A percentile compares a stretch with the other conserved stretches of the same genome.
Evolutionary conservation across 2,329 filamentous ascomycete species (phyloP).

Genomic region (Penicillium italicum): DNA sequence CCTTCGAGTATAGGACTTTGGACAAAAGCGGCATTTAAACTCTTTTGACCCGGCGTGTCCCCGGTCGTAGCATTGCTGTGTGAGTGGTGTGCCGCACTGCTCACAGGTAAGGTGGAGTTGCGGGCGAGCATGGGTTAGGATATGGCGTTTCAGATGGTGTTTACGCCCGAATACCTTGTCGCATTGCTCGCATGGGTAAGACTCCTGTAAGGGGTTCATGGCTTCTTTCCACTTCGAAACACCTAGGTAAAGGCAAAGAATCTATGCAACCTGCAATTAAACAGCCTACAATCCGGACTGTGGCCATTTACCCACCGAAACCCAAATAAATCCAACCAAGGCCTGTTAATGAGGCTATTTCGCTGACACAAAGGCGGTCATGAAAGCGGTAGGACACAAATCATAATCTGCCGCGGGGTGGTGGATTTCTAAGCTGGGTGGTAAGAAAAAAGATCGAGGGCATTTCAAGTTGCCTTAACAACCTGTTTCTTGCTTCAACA

Average conservation of each 20-base stretch:
- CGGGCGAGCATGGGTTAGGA: constrained; percentile 1
- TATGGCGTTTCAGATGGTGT: constrained; percentile 4
- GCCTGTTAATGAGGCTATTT: background rate
- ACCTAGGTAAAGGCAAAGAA: background rate
- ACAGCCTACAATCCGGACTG: background rate
- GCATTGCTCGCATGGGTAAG: constrained; percentile 1
- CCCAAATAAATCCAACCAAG: background rate
- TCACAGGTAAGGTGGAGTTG: constrained; percentile 1
- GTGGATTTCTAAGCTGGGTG: constrained; percentile 28
- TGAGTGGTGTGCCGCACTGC: background rate
- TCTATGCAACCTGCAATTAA: background rate
- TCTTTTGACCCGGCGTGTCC: background rate
- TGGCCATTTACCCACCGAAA: background rate
- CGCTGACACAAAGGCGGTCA: constrained; percentile 2
- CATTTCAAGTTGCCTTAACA: background rate
- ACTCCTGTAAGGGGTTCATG: background rate
- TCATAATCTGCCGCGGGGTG: constrained; percentile 16
- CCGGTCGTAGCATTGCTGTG: constrained; percentile 1
- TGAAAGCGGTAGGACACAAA: background rate
- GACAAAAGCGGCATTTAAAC: background rate
- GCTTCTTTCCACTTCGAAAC: background rate
- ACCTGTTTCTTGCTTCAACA: background rate
- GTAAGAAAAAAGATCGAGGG: constrained; percentile 19
- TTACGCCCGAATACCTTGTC: constrained; percentile 4
- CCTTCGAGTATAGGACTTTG: constrained; percentile 3